Evolutionary conservation across 192 early-diverging fungal species (phyloP), one percentile per base, ranked within the genome.

Genomic region (Entomortierella parvispora): DNA sequence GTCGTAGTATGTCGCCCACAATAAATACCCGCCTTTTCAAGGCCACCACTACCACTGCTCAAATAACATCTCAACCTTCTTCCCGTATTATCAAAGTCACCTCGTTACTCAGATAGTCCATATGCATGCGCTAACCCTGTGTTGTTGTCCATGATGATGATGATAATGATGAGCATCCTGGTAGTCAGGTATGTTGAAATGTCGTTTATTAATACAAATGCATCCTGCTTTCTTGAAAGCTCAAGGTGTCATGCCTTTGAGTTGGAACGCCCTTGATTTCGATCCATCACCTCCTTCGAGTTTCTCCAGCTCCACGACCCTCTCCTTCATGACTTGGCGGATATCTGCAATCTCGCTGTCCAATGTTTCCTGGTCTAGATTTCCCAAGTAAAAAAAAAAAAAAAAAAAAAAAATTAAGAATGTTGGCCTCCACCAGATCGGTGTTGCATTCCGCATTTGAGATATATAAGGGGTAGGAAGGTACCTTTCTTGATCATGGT

Each of bases 401-500:
- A 12, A 40, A 28, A 37, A 49, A 20, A 52, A 47, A 23, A 25
- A 18, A 49, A 18, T 26, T 53, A 65, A 29, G 11, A 2, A 11
- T 32, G 34, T 17, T 31, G 54, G n/a, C 52, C 26, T n/a, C 33
- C 42, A 18, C 14, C 4, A 59, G 22, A 34, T 29, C n/a, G n/a
- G n/a, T n/a, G n/a, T n/a, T n/a, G n/a, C n/a, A 48, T 34, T 50
- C 11, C 22, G 33, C 14, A 40, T 12, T n/a, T 22, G 46, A 28
- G 15, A 42, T 20, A 28, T 20, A 44, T 22, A 3, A 57, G 42
- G 18, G 29, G 15, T 17, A 31, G 11, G 47, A 32, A 40, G 12
- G 25, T 72, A 88, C 87, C 87, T 81, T 84, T 80, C 60, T 88
- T 79, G 22, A 89, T 82, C 69, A 84, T 77, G 14, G 70, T 60